Evolutionary conservation across 441 rosid genomes (phyloP).

Genomic region (Populus trichocarpa): DNA sequence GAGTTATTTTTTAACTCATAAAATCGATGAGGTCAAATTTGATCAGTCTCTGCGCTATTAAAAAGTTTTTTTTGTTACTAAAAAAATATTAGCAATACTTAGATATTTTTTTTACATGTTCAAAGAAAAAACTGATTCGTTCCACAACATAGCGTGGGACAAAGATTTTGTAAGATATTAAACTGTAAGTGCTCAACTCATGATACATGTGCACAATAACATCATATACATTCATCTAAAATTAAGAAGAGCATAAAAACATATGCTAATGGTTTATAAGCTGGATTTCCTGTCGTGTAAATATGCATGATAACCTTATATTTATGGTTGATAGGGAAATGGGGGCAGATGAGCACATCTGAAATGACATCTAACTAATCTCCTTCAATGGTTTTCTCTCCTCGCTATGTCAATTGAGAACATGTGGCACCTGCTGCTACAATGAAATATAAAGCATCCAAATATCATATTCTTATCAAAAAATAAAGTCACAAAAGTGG

Average conservation of each 20-base stretch:
- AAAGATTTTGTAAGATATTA: no score
- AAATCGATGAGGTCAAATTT: no score
- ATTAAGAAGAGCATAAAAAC: neutral
- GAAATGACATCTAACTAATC: slow-evolving; percentile 9
- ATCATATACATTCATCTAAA: neutral
- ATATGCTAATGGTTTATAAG: no score
- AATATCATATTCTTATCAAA: neutral
- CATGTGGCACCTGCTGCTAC: slow-evolving; percentile 18
- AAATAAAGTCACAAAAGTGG: neutral
- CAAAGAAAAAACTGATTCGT: no score
- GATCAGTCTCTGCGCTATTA: no score
- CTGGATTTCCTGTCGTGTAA: no score
- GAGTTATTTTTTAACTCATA: no score
- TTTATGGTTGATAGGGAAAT: neutral
- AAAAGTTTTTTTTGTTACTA: no score
- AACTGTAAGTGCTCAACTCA: neutral
- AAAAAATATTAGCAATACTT: no score
- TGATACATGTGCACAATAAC: neutral
- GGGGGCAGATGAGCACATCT: neutral
- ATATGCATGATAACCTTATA: neutral
- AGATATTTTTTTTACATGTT: no score
- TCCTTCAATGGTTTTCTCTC: neutral
- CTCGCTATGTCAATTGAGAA: slow-evolving; percentile 11
- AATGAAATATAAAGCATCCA: slow-evolving; percentile 13
- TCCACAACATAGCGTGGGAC: no score